Base-by-base conservation (phyloP, 441 rosid species). In the Erysimum cheiri region DNA sequence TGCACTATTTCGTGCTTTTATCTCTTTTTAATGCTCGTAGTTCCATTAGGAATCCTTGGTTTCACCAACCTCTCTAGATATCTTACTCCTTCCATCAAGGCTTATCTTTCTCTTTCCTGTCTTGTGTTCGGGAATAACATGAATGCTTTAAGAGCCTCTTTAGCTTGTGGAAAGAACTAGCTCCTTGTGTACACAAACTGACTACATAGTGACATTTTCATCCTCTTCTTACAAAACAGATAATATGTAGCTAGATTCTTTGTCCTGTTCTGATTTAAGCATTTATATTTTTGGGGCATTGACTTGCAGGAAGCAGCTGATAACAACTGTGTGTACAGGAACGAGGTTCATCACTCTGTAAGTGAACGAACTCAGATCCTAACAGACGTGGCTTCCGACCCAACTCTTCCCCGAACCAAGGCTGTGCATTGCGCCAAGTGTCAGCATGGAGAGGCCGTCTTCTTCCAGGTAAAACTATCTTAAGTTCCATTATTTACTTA, bases 331-430 rank as follows among this genome's bases (percentile, higher is more conserved):
- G 97, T 94, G 29, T 92, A 90, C 62, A 80, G 97, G 67, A 92
- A 92, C 40, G 99, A 92, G 83, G 91, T 94, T 39, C 92, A 87
- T 77, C 99, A 92, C 67, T 81, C 96, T 35, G 96, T 77, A 0
- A 88, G 92, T 4, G 99, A 94, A 74, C 87, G 85, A 28, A 90
- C 98, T 31, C 98, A 94, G 66, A 85, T 90, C 36, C 71, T 90
- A 75, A 91, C 93, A 53, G 96, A 90, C 74, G 99, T 94, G 1
- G 99, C 98, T 69, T 88, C 98, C 4, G 99, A 94, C 73, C 99
- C 98, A 4, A 92, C 99, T 50, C 97, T 94, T 66, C 98, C 99
- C 36, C 91, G 98, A 7, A 94, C 98, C 54, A 94, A 92, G 84
- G 75, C 85, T 35, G 95, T 88, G 33, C 82, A 78, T 12, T 93